Evolutionary conservation across 140 eudicot species (phyloP), one percentile per base, ranked within the genome.

Genomic region (Erigeron philadelphicus): DNA sequence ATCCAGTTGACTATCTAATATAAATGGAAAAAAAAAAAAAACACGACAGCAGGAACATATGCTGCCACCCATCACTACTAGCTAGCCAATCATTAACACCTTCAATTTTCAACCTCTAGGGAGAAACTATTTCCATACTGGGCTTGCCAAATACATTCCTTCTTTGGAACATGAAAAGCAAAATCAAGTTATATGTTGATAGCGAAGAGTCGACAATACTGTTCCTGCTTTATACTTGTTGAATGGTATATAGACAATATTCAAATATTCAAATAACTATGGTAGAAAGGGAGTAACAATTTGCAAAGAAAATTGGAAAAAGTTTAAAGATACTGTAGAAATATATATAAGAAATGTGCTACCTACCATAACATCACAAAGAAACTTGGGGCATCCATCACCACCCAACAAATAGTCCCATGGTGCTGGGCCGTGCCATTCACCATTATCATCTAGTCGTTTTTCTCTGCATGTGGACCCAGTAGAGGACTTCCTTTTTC

Each of bases 341-440:
- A 31, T 31, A 31, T 31, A 31, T 31, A 31, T 31, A 2, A 31
- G 38, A 31, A 31, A 31, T 12, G n/a, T 69, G 53, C 2, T 70
- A 72, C 84, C 69, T 80, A 93, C 98, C 98, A 93, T 93, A 64
- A 93, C 95, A 75, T 93, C 98, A 79, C 98, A 93, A 6, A 93
- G 80, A 81, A 93, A 93, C 85, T 87, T 93, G 49, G 98, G 96
- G 82, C 78, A 81, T 56, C 94, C 96, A 78, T 93, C 98, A 64
- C 98, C 98, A 54, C 94, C 95, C 71, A 80, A 35, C 23, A 78
- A 73, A 55, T 35, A 13, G 71, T 93, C 95, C 98, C 97, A 93
- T 25, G 95, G 98, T 74, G 96, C 82, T 17, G 94, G 90, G 66
- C 96, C 96, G 72, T 85, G 94, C 93, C 95, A 93, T 59, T 81